Evolutionary conservation across 495 filamentous ascomycete species (phyloP), one percentile per base, ranked within the genome.

Genomic region (Neurospora tetrasperma): DNA sequence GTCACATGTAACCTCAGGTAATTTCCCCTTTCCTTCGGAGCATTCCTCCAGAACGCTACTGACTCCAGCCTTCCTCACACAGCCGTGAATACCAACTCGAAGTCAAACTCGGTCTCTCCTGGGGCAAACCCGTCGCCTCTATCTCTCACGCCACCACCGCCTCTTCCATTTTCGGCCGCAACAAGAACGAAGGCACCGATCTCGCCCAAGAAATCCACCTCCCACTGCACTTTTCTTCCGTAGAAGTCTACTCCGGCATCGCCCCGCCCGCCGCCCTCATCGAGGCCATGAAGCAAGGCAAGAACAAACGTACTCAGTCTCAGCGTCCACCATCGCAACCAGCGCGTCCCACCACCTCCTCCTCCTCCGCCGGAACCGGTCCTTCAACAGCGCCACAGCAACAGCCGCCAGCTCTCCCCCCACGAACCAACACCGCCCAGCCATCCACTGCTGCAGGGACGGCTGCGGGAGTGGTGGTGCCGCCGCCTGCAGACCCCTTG

Each of bases 211-310:
- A 89, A 48, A 87, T 93, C 38, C 85, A 92, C 73, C 88, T 97
- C 6, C 90, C 93, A 23, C 84, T 98, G 23, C 86, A 90, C 71
- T 89, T 97, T 80, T 90, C 90, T 74, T 77, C 78, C 44, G 86
- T 96, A 73, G 83, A 93, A 62, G 88, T 99, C 68, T 97, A 88
- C 81, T 97, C 94, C n/a, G 96, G 96, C 78, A 94, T 98, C 59
- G 83, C 86, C n/a, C 94, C 95, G 1, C 94, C 94, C 4, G 81
- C 86, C 46, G 89, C 89, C 42, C 89, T 97, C 14, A 79, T 97
- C 71, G 87, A 92, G 71, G 89, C 90, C 40, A 89, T 92, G 81
- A 83, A 83, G 69, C 81, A 83, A 31, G 80, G 79, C 54, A 74
- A 76, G 20, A 35, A 69, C 40, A 71, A 27, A 69, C 59, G 75